Evolutionary conservation across 441 rosid genomes (phyloP), one percentile per base, ranked within the genome.

Genomic region (Bruguiera hainesii): DNA sequence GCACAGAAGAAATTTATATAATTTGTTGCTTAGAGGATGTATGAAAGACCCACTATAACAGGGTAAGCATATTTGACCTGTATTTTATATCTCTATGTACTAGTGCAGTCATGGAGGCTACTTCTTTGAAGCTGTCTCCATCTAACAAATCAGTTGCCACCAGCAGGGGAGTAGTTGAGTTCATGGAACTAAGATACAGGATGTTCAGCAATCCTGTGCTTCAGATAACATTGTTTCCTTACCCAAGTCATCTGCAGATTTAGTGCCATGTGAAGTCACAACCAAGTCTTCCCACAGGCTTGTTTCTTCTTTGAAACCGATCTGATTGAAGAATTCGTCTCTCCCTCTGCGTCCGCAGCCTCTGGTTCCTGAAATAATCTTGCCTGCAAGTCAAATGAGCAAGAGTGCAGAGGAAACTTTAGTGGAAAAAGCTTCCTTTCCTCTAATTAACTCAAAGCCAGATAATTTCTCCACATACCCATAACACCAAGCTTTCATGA

Each of bases 401-500:
- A 21, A 20, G 9, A 9, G 57, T 53, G 28, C 26, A 7, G 4
- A 9, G 26, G 8, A 53, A 53, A 7, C 13, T 21, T 20, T 51
- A 21, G 15, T 19, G 20, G 60, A 35, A 39, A n/a, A 48, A 21
- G 3, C 64, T 20, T 21, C 20, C 23, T 64, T 9, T 25, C 56
- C 53, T 56, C 28, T 42, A 57, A 51, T 31, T 46, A 19, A 67
- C 18, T 69, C 52, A 13, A 31, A 46, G 46, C 18, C 49, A 53
- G 61, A 39, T 18, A 31, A 57, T 56, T 23, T 61, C 31, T 48
- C 58, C 20, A 37, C 60, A 57, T 79, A 82, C 85, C 85, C 83
- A 63, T 35, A 79, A 75, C 29, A 82, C 83, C 30, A 75, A 75
- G 79, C 83, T 75, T 77, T 77, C 81, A 25, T 56, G 74, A 56